phyloP scores from a whole-genome alignment of 2,329 filamentous ascomycete species.

The Hypoxylon sp. region DNA sequence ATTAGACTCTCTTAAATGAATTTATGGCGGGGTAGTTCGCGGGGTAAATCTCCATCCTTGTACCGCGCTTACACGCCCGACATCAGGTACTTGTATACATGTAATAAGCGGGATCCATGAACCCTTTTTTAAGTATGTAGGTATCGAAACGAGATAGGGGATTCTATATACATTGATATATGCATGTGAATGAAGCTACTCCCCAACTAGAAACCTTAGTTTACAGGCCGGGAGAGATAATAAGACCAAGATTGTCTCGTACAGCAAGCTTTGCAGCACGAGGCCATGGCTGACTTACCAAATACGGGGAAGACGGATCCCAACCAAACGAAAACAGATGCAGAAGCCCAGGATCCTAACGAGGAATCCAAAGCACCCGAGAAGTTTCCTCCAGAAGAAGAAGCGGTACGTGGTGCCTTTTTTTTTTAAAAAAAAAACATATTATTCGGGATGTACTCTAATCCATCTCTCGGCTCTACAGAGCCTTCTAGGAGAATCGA shows the following conservation, averaged over 20 bases:
- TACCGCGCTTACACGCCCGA: neutral
- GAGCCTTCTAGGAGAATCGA: conserved; percentile 79
- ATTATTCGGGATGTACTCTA: conserved; percentile 9
- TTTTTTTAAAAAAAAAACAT: neutral
- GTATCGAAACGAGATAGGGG: neutral
- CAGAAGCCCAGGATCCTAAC: conserved; percentile 36
- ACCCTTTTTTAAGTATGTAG: neutral
- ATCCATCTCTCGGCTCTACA: conserved; percentile 53
- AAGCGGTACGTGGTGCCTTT: conserved; percentile 63
- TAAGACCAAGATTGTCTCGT: neutral
- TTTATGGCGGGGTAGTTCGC: conserved; percentile 40
- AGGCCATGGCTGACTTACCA: conserved; percentile 37
- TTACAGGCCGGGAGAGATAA: neutral
- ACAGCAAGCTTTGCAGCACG: neutral
- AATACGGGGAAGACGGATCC: conserved; percentile 34
- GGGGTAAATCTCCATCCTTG: conserved; percentile 25
- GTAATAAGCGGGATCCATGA: neutral
- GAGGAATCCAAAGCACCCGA: conserved; percentile 54
- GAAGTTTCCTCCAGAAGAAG: conserved; percentile 69
- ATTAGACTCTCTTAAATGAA: conserved; percentile 29
- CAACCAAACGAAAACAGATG: conserved; percentile 36
- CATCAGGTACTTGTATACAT: neutral
- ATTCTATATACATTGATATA: neutral
- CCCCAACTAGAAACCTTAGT: neutral
- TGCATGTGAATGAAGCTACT: conserved; percentile 1